phyloP scores from a whole-genome alignment of 2,329 filamentous ascomycete species.

The Colletotrichum sp. region DNA sequence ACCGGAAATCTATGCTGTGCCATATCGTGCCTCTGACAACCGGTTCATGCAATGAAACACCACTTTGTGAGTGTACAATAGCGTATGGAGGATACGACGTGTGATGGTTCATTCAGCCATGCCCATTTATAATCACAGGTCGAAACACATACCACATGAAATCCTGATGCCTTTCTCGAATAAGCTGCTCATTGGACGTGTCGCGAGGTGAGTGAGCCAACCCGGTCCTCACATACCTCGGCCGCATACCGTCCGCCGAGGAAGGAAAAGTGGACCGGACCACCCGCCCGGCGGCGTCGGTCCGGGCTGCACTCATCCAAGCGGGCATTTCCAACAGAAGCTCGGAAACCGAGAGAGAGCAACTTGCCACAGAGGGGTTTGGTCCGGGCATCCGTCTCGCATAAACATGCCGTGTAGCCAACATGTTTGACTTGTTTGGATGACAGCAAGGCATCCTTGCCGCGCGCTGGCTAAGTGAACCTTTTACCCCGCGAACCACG shows the following conservation, averaged over 20 bases:
- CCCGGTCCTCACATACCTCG: not conserved
- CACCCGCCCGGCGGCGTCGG: not conserved
- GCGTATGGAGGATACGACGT: not conserved
- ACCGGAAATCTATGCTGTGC: not conserved
- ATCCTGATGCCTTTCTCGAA: not conserved
- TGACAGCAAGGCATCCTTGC: slow-evolving; percentile 17
- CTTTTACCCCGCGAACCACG: slow-evolving; percentile 3
- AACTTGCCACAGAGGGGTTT: not conserved
- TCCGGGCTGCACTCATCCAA: not conserved
- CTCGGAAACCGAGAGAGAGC: not conserved
- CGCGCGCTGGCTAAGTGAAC: not conserved
- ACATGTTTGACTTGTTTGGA: not conserved
- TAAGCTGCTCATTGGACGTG: fast-evolving
- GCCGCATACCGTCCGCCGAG: not conserved
- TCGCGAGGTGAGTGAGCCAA: not conserved
- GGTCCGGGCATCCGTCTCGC: not conserved
- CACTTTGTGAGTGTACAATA: not conserved
- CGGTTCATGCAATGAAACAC: not conserved
- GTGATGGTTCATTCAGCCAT: not conserved
- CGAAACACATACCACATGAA: too few species aligned
- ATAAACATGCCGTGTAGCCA: not conserved
- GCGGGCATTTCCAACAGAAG: not conserved
- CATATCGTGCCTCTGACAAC: not conserved
- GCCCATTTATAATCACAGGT: too few species aligned
- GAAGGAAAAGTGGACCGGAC: not conserved